Base-by-base conservation (phyloP, 75 land plant genomes). In the Cupressus sempervirens region DNA sequence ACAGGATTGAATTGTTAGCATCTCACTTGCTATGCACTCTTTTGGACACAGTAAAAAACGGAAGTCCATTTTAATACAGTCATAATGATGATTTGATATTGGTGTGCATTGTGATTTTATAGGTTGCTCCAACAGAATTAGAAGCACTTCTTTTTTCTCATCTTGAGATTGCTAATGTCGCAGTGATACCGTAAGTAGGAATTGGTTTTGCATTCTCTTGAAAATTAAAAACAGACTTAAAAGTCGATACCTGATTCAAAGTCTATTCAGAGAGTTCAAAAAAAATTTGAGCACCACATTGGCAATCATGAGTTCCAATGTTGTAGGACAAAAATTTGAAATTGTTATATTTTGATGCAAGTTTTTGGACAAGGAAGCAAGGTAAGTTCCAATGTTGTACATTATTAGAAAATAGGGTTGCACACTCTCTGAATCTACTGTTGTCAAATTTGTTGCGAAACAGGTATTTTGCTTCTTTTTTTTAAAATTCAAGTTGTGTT, bases 371-470 rank as follows among this genome's bases (percentile, higher is more conserved):
- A 85, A 88, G 67, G 93, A 90, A 82, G 95, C 86, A 16, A 95
- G 96, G 16, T 93, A 95, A 67, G 88, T 58, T 83, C 96, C 96
- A n/a, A 93, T 93, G 94, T 95, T 93, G 30, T 95, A 92, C 30
- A 86, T 95, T 7, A 93, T 91, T 46, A 89, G 88, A 48, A 92
- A 93, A 84, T 67, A 85, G 23, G 93, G 90, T 32, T 85, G 88
- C 50, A 48, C 73, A 18, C 43, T 93, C 36, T 85, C 94, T 14
- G 92, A 85, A 80, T 75, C 26, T 36, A 89, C 13, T 13, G 87
- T 95, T 35, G 89, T 93, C 84, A 88, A 92, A 18, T 95, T 93
- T 68, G 84, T 93, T 13, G 90, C 90, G 7, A 86, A 89, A 88
- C 95, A 92, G 92, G 96, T 94, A 62, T 82, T 79, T 79, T 79